A percentile compares a stretch with the other conserved stretches of the same genome.
phyloP scores from a whole-genome alignment of 345 rosid species.

The Eucalyptus coolabah region DNA sequence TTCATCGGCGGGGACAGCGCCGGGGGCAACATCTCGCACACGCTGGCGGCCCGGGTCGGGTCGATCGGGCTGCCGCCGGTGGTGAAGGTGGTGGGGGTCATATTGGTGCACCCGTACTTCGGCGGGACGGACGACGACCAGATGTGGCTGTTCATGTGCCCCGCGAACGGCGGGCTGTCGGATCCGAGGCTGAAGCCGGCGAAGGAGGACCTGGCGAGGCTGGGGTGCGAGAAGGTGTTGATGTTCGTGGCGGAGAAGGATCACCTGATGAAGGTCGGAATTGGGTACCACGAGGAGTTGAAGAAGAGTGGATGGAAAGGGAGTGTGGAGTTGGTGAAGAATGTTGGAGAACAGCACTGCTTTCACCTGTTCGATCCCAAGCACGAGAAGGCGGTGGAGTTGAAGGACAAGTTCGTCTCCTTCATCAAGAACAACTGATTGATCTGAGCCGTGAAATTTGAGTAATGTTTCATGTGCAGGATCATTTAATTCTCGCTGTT shows the following conservation, averaged over 20 bases:
- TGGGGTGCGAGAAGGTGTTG: conserved; percentile 20
- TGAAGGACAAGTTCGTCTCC: background rate
- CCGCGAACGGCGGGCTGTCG: conserved; percentile 7
- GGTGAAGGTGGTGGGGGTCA: background rate
- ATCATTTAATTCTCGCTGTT: background rate
- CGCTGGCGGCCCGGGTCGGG: conserved; percentile 4
- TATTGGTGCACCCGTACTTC: conserved; percentile 24
- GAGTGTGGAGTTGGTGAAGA: background rate
- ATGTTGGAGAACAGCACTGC: background rate
- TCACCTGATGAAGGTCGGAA: conserved; percentile 1
- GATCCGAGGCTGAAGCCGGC: conserved; percentile 28
- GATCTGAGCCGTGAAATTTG: background rate
- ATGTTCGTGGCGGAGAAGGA: conserved; percentile 28
- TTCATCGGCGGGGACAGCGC: conserved; percentile 24
- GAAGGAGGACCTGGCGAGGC: conserved; percentile 4
- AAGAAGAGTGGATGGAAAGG: conserved; percentile 3
- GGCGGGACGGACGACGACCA: conserved; percentile 4
- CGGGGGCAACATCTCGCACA: conserved; percentile 22
- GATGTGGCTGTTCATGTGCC: conserved; percentile 7
- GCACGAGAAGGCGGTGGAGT: background rate
- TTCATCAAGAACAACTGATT: background rate
- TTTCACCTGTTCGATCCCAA: background rate
- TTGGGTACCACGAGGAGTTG: background rate
- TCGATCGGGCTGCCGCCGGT: background rate
- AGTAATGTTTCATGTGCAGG: background rate